Evolutionary conservation across 768 basidiomycete genomes (phyloP), one percentile per base, ranked within the genome.

Genomic region (Rhizopogon sp.): DNA sequence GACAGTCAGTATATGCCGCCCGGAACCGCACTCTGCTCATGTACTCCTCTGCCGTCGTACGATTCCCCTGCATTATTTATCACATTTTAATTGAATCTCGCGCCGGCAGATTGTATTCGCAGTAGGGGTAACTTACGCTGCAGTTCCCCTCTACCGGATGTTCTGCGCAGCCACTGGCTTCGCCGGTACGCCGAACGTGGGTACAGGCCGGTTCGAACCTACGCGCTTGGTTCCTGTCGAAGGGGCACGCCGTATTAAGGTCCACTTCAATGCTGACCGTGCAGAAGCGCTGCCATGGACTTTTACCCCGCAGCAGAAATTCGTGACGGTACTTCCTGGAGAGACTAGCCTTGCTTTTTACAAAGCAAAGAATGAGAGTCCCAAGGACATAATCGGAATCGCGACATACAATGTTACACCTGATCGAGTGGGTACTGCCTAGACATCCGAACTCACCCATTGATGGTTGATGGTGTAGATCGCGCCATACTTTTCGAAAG

Each of bases 321-420:
- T 79, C 59, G 92, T 99, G 33, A 85, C 79, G 31, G 95, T 98
- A 5, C 76, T 97, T 37, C 97, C 93, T 0, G 97, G 97, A 10
- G 97, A 99, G 76, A 93, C 94, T 3, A 92, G 90, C 56, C 73
- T 99, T 56, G 97, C 97, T 9, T 99, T 99, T 68, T 99, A 98
- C 71, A 92, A 80, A 46, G 96, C 96, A 6, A 91, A 80, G 72
- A 99, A 99, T 64, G 80, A 76, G 46, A 87, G 90, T 9, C 74
- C 84, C 46, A 77, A 88, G 60, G 97, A 98, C 66, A 83, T 99
- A 52, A 95, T 99, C 64, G 97, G 97, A 1, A 98, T 99, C 68
- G 96, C 95, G 35, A 98, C 97, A 5, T 99, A 99, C 69, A 99
- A 98, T 71, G 96, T 98, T 58, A 96, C 95, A 0, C 97, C 97